Percentiles rank a stretch among this genome's conserved stretches.
phyloP scores from a whole-genome alignment of 2,329 filamentous ascomycete species.

The Aspergillus cejpii region DNA sequence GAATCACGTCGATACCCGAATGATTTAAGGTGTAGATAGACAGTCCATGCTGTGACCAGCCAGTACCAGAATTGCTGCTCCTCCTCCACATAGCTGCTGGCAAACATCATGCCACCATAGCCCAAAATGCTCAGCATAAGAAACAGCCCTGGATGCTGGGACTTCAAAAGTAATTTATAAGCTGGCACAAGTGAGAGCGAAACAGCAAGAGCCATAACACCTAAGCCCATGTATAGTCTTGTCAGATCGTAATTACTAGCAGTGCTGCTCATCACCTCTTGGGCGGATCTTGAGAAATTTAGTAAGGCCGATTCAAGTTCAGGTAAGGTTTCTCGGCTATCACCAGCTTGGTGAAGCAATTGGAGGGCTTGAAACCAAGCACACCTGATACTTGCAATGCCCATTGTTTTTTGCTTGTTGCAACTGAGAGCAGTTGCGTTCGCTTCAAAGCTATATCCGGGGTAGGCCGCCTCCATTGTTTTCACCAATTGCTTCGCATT shows the following conservation, averaged over 20 bases:
- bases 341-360: slow-evolving; percentile 14
- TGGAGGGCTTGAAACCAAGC: slow-evolving; percentile 51
- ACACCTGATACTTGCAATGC: slow-evolving; percentile 58
- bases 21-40: slow-evolving; percentile 43
- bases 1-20: slow-evolving; percentile 6
- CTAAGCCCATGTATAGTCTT: slow-evolving; percentile 34
- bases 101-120: slow-evolving; percentile 91
- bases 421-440: slow-evolving; percentile 19
- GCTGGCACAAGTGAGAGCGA: slow-evolving; percentile 29
- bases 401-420: slow-evolving; percentile 17
- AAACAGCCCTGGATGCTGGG: slow-evolving; percentile 26
- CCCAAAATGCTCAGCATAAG: slow-evolving; percentile 50
- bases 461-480: slow-evolving; percentile 69
- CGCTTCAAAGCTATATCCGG: slow-evolving; percentile 46
- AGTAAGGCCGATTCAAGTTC: slow-evolving; percentile 25
- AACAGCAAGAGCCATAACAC: slow-evolving; percentile 41
- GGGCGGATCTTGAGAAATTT: slow-evolving; percentile 63
- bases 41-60: slow-evolving; percentile 51
- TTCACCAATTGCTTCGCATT: slow-evolving; percentile 76
- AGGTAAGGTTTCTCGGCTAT: slow-evolving; percentile 3
- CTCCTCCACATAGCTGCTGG: slow-evolving; percentile 94
- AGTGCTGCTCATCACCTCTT: slow-evolving; percentile 75
- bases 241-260: slow-evolving; percentile 84
- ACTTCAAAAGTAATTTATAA: slow-evolving; percentile 26
- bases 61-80: slow-evolving; percentile 99